phyloP scores from a whole-genome alignment of 2,329 filamentous ascomycete species.

The Septoria petroselini region DNA sequence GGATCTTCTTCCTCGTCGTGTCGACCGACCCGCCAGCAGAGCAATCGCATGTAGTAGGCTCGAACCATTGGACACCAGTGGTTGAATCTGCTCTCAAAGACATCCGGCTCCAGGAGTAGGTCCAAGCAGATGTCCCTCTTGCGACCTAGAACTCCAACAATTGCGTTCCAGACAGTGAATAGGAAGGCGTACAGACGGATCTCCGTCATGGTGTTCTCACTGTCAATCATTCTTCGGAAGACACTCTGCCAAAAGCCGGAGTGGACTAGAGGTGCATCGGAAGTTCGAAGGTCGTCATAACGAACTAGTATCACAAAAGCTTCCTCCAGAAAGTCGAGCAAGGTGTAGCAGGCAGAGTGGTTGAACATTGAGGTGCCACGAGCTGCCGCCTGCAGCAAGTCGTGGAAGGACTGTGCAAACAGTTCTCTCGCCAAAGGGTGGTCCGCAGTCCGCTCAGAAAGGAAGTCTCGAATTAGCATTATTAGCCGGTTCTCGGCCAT shows the following conservation, averaged over 20 bases:
- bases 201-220: slow-evolving; percentile 86
- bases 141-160: slow-evolving; percentile 62
- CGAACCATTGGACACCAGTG: slow-evolving; percentile 96
- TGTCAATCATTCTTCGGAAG: slow-evolving; percentile 72
- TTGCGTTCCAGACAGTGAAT: slow-evolving; percentile 73
- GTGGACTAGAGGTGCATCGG: slow-evolving; percentile 56
- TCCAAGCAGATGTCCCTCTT: slow-evolving; percentile 69
- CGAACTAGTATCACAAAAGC: slow-evolving; percentile 64
- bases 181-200: slow-evolving; percentile 79
- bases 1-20: slow-evolving; percentile 60
- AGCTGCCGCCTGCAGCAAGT: slow-evolving; percentile 69
- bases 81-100: slow-evolving; percentile 80
- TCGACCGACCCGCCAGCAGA: slow-evolving; percentile 85
- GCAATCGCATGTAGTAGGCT: slow-evolving; percentile 83
- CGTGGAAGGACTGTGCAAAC: slow-evolving; percentile 73
- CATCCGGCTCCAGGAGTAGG: slow-evolving; percentile 70
- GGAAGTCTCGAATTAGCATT: slow-evolving; percentile 75
- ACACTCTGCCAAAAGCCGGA: slow-evolving; percentile 85
- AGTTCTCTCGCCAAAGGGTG: slow-evolving; percentile 59
- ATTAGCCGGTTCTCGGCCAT: slow-evolving; percentile 90
- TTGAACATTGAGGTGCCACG: slow-evolving; percentile 76
- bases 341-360: slow-evolving; percentile 77
- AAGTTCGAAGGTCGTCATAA: slow-evolving; percentile 51
- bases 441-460: slow-evolving; percentile 60
- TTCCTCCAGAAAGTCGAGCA: slow-evolving; percentile 91